Conservation (phyloP, 148 eudicot genomes). For the Heliosperma pusillum region DNA sequence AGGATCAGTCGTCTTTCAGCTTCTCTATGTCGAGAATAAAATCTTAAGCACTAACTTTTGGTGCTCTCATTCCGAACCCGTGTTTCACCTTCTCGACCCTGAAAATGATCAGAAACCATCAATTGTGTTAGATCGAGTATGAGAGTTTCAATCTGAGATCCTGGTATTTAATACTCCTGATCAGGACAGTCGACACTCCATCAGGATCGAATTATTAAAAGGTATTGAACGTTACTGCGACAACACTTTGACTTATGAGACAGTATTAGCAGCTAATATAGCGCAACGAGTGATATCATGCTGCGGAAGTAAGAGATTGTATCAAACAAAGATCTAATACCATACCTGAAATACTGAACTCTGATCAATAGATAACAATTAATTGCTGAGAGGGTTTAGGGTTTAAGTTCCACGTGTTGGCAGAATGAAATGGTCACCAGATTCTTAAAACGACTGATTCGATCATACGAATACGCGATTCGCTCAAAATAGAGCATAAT, state of each 20-base stretch:
- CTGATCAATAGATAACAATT: not conserved
- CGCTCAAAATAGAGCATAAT: no score
- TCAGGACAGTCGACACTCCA: no score
- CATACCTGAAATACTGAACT: not conserved
- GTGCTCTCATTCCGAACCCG: conserved; percentile 91
- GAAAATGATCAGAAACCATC: conserved; percentile 25
- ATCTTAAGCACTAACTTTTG: conserved; percentile 41
- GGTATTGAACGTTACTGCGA: not conserved
- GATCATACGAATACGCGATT: no score
- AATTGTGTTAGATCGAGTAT: conserved; percentile 4
- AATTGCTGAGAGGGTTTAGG: not conserved
- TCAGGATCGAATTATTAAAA: not conserved
- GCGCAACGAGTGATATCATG: not conserved
- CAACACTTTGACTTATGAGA: not conserved
- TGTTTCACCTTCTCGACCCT: conserved; percentile 80
- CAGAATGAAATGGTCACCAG: no score
- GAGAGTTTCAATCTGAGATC: not conserved
- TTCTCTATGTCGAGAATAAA: no score
- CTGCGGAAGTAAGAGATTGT: not conserved
- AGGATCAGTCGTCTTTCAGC: no score
- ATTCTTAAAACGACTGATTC: no score
- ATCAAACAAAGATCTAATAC: not conserved
- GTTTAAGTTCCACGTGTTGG: not conserved
- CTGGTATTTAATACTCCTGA: no score
- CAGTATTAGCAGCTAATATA: not conserved